Evolutionary conservation across 768 basidiomycete species (phyloP).

Genomic region (Chiua virens): DNA sequence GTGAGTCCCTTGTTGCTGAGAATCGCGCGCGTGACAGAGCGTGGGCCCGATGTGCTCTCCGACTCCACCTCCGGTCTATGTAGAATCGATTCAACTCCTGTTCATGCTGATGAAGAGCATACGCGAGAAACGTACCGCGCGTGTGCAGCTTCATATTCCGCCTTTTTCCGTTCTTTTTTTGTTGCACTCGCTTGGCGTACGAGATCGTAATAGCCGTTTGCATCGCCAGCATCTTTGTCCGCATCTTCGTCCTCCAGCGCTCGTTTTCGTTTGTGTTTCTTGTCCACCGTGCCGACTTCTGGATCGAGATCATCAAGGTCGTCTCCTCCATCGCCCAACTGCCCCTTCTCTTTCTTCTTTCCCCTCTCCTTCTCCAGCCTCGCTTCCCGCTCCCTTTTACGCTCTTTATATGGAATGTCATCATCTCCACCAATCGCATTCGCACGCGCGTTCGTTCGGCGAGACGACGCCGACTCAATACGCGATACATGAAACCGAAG

Average conservation of each 20-base stretch:
- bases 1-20: conserved; percentile 94
- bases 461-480: conserved; percentile 78
- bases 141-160: conserved; percentile 69
- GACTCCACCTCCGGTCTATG: conserved; percentile 33
- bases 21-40: conserved; percentile 87
- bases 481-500: conserved; percentile 92
- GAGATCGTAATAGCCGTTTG: conserved; percentile 87
- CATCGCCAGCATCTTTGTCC: conserved; percentile 46
- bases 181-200: conserved; percentile 72
- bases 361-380: conserved; percentile 50
- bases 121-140: conserved; percentile 47
- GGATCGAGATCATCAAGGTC: conserved; percentile 64
- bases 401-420: conserved; percentile 87
- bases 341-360: conserved; percentile 31
- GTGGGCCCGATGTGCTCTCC: conserved; percentile 65
- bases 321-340: conserved; percentile 53
- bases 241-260: conserved; percentile 39
- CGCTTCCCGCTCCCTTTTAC: conserved; percentile 61
- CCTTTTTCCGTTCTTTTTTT: conserved; percentile 78
- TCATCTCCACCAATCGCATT: conserved; percentile 86
- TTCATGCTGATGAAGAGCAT: conserved; percentile 4
- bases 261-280: conserved; percentile 40
- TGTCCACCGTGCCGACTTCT: conserved; percentile 33
- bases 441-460: conserved; percentile 71
- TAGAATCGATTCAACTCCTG: conserved; percentile 4